phyloP scores from a whole-genome alignment of 2,329 filamentous ascomycete genomes.

The Fusarium nanum region DNA sequence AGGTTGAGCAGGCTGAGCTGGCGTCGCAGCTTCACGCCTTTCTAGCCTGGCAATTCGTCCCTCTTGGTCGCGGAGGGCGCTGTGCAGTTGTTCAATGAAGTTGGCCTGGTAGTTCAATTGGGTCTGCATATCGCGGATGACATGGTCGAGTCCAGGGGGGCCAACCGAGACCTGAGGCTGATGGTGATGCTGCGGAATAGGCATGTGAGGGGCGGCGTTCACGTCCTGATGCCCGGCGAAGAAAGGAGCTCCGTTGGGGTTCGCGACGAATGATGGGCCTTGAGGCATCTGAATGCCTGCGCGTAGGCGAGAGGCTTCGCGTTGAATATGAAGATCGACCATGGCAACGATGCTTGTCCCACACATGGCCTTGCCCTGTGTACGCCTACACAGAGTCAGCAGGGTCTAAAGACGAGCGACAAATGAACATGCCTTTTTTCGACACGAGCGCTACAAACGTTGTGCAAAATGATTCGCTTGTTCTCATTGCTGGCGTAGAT shows the following conservation, averaged over 20 bases:
- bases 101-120: neutral
- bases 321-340: conserved; percentile 39
- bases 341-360: conserved; percentile 24
- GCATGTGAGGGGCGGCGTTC: neutral
- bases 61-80: neutral
- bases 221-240: neutral
- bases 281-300: neutral
- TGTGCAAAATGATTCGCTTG: conserved; percentile 24
- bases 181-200: neutral
- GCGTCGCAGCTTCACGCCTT: neutral
- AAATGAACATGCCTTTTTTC: conserved; percentile 18
- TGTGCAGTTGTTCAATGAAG: neutral
- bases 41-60: neutral
- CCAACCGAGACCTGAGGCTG: neutral
- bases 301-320: conserved; percentile 19
- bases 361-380: conserved; percentile 20
- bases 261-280: neutral
- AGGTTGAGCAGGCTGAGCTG: neutral
- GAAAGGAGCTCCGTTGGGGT: neutral
- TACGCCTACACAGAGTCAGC: conserved; percentile 9
- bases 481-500: neutral
- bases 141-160: neutral
- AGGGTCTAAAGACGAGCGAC: neutral
- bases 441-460: conserved; percentile 10
- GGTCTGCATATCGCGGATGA: neutral